These are phyloP conservation scores for Hapsidospora chrysogenum DNA, from an alignment of 495 filamentous ascomycete genomes.

Conservation along the genomic window DNA sequence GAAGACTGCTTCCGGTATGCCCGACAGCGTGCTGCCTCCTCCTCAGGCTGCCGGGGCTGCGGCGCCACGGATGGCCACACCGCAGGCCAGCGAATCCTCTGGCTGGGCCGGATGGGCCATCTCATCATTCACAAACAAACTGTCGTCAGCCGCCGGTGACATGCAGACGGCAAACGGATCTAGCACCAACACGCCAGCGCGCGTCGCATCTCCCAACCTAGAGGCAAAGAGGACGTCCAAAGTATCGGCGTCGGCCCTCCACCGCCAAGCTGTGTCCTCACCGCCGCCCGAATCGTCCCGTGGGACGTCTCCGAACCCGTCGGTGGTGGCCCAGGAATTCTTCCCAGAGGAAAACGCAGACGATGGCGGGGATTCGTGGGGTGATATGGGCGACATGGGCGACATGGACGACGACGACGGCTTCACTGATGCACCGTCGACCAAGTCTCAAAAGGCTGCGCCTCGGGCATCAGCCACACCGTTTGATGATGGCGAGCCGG, in stretches of 20 bases:
- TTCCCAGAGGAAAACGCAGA: conserved; percentile 25
- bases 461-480: conserved; percentile 29
- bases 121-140: conserved; percentile 93
- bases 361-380: conserved; percentile 52
- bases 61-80: conserved; percentile 59
- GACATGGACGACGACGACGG: conserved; percentile 40
- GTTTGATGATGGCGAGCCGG: conserved; percentile 72
- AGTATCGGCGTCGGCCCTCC: conserved; percentile 34
- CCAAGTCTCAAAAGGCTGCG: too few relatives aligned
- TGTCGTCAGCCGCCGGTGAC: conserved; percentile 67
- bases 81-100: conserved; percentile 39
- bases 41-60: conserved; percentile 33
- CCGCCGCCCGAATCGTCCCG: conserved; percentile 22
- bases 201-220: conserved; percentile 7
- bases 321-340: conserved; percentile 25
- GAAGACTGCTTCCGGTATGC: conserved; percentile 57
- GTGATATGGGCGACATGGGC: conserved; percentile 45
- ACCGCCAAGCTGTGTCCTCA: conserved; percentile 34
- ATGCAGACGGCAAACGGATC: conserved; percentile 38
- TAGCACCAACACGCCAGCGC: conserved; percentile 4
- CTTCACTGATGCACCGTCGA: conserved; percentile 24
- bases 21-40: conserved; percentile 51
- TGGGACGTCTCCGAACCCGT: conserved; percentile 22
- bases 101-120: conserved; percentile 95
- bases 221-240: conserved; percentile 15